Conservation (phyloP, 371 early-diverging fungal genomes). For the Mortierella sp. region DNA sequence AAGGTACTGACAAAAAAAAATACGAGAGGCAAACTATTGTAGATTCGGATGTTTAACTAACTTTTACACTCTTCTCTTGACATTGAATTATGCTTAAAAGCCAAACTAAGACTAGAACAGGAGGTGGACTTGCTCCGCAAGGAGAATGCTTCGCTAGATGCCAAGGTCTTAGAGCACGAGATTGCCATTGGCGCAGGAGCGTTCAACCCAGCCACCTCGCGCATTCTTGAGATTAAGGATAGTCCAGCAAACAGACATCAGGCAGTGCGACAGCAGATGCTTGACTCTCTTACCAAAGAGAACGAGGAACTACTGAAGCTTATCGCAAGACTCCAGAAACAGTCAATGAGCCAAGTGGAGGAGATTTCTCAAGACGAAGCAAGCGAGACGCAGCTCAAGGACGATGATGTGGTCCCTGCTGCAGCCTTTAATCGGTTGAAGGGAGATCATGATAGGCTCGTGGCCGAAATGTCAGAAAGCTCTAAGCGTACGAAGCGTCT, state of each 20-base stretch:
- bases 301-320: constrained; percentile 61
- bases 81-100: constrained; percentile 6
- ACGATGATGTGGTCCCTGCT: constrained; percentile 57
- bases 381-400: constrained; percentile 9
- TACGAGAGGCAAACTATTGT: no score
- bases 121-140: constrained; percentile 51
- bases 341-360: constrained; percentile 19
- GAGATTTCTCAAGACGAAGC: constrained; percentile 18
- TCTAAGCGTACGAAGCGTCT: constrained; percentile 75
- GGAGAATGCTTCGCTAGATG: constrained; percentile 50
- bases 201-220: constrained; percentile 64
- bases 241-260: constrained; percentile 77
- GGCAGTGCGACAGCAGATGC: constrained; percentile 70
- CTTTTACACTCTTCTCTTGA: no score
- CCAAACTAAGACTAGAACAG: constrained; percentile 26
- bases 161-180: constrained; percentile 57
- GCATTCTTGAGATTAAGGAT: constrained; percentile 75
- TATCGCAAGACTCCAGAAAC: constrained; percentile 39
- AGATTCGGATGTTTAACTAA: neutral
- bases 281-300: constrained; percentile 69
- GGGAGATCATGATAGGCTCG: constrained; percentile 60
- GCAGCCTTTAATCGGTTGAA: constrained; percentile 66
- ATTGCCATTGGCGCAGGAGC: constrained; percentile 73
- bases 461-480: constrained; percentile 56
- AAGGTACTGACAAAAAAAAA: constrained; percentile 23